Evolutionary conservation across 331 rosid species (phyloP).

Genomic region (Erythrophleum ivorense): DNA sequence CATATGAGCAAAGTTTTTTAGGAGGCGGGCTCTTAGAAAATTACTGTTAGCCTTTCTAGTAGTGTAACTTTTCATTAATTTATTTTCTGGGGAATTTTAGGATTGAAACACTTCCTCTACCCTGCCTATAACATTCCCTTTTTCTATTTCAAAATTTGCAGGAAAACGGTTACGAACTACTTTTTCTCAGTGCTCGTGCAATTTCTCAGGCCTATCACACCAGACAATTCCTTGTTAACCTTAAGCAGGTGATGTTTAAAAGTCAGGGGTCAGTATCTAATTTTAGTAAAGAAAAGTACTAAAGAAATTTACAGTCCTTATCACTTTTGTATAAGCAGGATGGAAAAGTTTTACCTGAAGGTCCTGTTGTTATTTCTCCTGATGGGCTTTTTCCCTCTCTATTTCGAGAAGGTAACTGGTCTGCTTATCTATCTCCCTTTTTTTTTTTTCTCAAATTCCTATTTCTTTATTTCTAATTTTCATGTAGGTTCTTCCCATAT

Average conservation of each 20-base stretch:
- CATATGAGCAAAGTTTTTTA: constrained; percentile 35
- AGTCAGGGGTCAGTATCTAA: constrained; percentile 30
- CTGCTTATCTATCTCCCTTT: constrained; percentile 16
- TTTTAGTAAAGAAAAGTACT: constrained; percentile 21
- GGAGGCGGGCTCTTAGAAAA: constrained; percentile 15
- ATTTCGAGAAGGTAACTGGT: constrained; percentile 83
- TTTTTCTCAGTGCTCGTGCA: constrained; percentile 97
- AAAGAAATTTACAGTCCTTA: constrained; percentile 26
- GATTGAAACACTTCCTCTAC: neutral
- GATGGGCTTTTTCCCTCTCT: constrained; percentile 98
- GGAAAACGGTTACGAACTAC: constrained; percentile 97
- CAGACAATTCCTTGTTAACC: constrained; percentile 85
- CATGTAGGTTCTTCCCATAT: neutral
- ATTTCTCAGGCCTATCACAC: constrained; percentile 90
- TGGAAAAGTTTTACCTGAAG: constrained; percentile 92
- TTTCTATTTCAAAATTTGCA: constrained; percentile 47
- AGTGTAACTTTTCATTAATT: too few relatives aligned
- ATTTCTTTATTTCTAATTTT: constrained; percentile 13
- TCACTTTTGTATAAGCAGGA: constrained; percentile 59
- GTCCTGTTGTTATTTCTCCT: constrained; percentile 97
- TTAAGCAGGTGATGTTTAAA: constrained; percentile 76
- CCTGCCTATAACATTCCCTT: constrained; percentile 12
- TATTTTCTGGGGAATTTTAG: neutral
- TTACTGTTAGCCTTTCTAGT: constrained; percentile 31
- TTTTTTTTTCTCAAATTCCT: constrained; percentile 28